Evolutionary conservation across 495 filamentous ascomycete species (phyloP).

Genomic region (Xylaria intraflava): DNA sequence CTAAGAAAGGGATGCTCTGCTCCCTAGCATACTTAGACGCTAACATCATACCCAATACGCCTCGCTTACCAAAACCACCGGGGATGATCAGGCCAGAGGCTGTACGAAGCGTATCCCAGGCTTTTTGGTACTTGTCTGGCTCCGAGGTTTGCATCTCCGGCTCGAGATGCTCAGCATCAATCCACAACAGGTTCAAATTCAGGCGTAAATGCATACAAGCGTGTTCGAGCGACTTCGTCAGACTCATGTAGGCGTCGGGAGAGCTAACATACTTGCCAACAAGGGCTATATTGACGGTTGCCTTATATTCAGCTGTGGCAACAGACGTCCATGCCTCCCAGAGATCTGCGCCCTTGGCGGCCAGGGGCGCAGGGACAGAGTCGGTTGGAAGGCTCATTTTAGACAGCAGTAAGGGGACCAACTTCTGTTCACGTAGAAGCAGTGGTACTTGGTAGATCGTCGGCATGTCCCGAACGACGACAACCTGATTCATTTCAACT

Average conservation of each 20-base stretch:
- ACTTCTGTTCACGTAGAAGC: conserved; percentile 72
- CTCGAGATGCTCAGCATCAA: conserved; percentile 82
- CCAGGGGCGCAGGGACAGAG: conserved; percentile 37
- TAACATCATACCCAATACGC: conserved; percentile 80
- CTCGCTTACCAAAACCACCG: conserved; percentile 81
- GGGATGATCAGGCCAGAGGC: conserved; percentile 47
- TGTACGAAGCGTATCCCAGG: conserved; percentile 62
- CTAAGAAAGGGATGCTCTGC: conserved; percentile 74
- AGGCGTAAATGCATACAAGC: conserved; percentile 76
- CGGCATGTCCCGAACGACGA: conserved; percentile 77
- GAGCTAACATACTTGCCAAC: conserved; percentile 87
- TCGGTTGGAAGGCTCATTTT: conserved; percentile 37
- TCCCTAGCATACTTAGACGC: conserved; percentile 78
- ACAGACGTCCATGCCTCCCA: conserved; percentile 69
- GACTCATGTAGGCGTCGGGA: conserved; percentile 72
- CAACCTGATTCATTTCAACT: conserved; percentile 70
- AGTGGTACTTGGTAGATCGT: conserved; percentile 90
- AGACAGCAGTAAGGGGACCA: conserved; percentile 44
- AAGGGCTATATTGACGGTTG: conserved; percentile 64
- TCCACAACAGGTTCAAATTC: conserved; percentile 75
- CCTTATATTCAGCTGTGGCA: conserved; percentile 51
- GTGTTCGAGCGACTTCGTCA: conserved; percentile 83
- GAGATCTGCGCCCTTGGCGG: conserved; percentile 52
- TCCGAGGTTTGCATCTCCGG: conserved; percentile 45
- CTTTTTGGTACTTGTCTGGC: conserved; percentile 75